A percentile compares a stretch with the other conserved stretches of the same genome.
These are phyloP conservation scores for Vitellaria paradoxa DNA, from an alignment of 179 eudicot genomes.

Conservation along the genomic window DNA sequence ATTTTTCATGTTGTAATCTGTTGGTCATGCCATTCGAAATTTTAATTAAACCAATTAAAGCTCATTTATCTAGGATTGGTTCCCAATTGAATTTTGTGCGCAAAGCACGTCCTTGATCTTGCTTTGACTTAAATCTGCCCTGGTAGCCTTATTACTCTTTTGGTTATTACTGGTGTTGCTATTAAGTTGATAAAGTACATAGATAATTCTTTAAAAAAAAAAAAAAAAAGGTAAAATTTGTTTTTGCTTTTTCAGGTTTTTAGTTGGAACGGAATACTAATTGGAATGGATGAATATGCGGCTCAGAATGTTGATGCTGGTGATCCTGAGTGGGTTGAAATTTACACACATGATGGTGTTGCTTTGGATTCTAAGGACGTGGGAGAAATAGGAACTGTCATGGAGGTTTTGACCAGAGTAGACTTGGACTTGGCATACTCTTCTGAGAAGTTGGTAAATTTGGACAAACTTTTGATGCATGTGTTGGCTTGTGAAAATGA, in stretches of 20 bases:
- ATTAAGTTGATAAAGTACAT: neutral
- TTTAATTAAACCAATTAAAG: neutral
- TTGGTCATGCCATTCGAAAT: neutral
- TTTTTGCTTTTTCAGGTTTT: slow-evolving; percentile 13
- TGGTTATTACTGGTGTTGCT: neutral
- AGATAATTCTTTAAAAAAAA: neutral
- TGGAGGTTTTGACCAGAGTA: slow-evolving; percentile 46
- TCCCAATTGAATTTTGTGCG: neutral
- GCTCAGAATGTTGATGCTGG: slow-evolving; percentile 13
- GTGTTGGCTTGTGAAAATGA: slow-evolving; percentile 58
- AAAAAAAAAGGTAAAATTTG: neutral
- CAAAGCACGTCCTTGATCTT: neutral
- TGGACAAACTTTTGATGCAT: slow-evolving; percentile 58
- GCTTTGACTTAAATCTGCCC: neutral
- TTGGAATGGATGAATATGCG: slow-evolving; percentile 26
- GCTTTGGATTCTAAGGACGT: slow-evolving; percentile 27
- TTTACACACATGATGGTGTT: slow-evolving; percentile 19
- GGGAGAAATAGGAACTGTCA: slow-evolving; percentile 35
- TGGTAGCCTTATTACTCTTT: neutral
- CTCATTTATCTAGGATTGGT: neutral
- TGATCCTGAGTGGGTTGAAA: slow-evolving; percentile 18
- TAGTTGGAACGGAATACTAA: neutral
- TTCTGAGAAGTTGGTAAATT: slow-evolving; percentile 67
- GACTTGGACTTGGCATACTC: slow-evolving; percentile 61
- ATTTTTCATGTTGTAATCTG: neutral